Evolutionary conservation across 495 filamentous ascomycete species (phyloP).

Genomic region (Extremus antarcticus): DNA sequence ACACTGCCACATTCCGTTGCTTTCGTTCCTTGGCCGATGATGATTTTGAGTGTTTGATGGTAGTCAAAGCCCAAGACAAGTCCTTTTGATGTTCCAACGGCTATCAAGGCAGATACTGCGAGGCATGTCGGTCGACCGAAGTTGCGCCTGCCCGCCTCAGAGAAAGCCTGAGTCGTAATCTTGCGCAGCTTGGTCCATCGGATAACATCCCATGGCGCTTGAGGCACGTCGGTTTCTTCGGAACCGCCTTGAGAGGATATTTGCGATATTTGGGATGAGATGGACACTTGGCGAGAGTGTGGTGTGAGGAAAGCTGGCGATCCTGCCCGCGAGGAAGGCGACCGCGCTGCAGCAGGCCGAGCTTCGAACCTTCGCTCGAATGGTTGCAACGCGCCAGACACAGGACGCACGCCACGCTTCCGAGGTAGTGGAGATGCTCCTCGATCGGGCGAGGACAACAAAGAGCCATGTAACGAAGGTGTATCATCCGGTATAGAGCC

Average conservation of each 20-base stretch:
- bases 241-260: conserved; percentile 11
- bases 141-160: conserved; percentile 85
- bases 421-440: conserved; percentile 41
- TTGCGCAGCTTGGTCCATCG: conserved; percentile 91
- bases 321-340: conserved; percentile 50
- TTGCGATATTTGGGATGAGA: conserved; percentile 30
- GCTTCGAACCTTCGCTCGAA: conserved; percentile 94
- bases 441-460: conserved; percentile 65
- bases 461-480: conserved; percentile 77
- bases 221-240: conserved; percentile 48
- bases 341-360: conserved; percentile 54
- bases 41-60: conserved; percentile 83
- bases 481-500: conserved; percentile 77
- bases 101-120: conserved; percentile 79
- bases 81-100: conserved; percentile 85
- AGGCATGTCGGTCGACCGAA: conserved; percentile 90
- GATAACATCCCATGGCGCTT: conserved; percentile 88
- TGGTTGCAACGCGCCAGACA: conserved; percentile 74
- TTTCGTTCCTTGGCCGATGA: conserved; percentile 90
- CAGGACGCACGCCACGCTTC: conserved; percentile 33
- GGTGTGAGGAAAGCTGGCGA: conserved; percentile 69
- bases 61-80: conserved; percentile 94
- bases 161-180: conserved; percentile 79
- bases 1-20: conserved; percentile 85
- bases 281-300: conserved; percentile 67